Percentiles rank a stretch among this genome's conserved stretches.
phyloP scores from a whole-genome alignment of 176 grass and related monocot genomes.

The Triticum monococcum region DNA sequence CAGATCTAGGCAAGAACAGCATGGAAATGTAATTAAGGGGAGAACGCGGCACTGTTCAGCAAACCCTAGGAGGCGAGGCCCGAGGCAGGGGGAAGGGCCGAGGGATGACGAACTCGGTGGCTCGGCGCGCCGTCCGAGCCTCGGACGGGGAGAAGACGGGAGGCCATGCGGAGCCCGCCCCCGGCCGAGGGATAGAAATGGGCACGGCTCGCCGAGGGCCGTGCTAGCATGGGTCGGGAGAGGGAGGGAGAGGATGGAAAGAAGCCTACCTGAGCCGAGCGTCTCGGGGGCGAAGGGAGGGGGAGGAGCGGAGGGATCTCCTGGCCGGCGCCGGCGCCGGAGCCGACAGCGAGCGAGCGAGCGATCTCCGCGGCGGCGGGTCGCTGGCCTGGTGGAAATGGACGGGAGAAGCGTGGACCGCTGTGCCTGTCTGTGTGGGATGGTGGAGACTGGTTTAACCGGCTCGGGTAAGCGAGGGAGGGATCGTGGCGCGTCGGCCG shows the following conservation, averaged over 20 bases:
- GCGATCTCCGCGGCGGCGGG: not conserved
- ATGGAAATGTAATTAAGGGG: not conserved
- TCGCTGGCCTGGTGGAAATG: not conserved
- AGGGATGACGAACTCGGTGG: too few species aligned
- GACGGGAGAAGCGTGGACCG: not conserved
- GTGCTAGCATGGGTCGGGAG: not conserved
- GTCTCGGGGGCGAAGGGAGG: not conserved
- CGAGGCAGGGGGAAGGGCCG: not conserved
- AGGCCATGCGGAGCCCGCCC: not conserved
- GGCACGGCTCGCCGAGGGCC: not conserved
- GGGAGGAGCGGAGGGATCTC: not conserved
- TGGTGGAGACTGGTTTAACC: not conserved
- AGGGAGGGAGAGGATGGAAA: not conserved
- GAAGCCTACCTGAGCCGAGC: not conserved
- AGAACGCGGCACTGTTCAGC: not conserved
- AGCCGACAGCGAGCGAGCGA: not conserved
- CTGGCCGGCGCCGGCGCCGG: not conserved
- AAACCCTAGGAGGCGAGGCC: not conserved
- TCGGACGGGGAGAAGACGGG: not conserved
- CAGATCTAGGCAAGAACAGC: not conserved
- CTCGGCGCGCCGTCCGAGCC: too few species aligned
- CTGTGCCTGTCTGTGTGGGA: too few species aligned
- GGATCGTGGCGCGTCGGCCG: not conserved
- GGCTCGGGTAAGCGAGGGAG: not conserved
- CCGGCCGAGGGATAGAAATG: not conserved